Evolutionary conservation across 1,284 basidiomycete species (phyloP).

Genomic region (Neolentinus lepideus): DNA sequence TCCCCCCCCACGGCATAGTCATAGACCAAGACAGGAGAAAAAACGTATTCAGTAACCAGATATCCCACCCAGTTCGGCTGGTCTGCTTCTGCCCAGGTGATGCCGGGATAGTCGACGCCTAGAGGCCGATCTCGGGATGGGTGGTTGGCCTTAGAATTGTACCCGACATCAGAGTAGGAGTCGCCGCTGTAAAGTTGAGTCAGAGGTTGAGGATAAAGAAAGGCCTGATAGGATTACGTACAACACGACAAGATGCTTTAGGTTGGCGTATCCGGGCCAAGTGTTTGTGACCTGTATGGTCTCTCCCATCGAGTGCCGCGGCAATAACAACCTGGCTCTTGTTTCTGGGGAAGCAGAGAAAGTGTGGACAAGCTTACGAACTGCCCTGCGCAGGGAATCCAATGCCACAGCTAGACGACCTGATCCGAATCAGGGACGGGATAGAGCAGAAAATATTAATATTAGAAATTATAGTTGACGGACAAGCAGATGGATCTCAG

Average conservation of each 20-base stretch:
- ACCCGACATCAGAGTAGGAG: conserved; percentile 41
- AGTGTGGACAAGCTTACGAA: not conserved
- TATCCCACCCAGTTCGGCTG: conserved; percentile 50
- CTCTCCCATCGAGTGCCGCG: not conserved
- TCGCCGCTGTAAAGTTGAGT: conserved; percentile 32
- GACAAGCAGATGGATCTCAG: too few species aligned
- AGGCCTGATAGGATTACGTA: conserved; percentile 16
- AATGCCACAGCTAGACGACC: not conserved
- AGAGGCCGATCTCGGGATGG: conserved; percentile 36
- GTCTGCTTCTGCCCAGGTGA: conserved; percentile 34
- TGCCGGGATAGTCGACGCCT: conserved; percentile 37
- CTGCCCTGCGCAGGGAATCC: not conserved
- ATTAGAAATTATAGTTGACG: too few species aligned
- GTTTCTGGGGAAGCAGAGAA: not conserved
- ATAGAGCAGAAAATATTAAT: not conserved
- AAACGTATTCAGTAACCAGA: conserved; percentile 36
- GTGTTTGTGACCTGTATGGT: conserved; percentile 11
- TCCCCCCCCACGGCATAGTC: conserved; percentile 44
- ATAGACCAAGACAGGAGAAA: conserved; percentile 36
- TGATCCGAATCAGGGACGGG: not conserved
- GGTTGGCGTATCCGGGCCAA: conserved; percentile 32
- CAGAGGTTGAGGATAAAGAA: not conserved
- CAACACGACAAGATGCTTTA: conserved; percentile 38
- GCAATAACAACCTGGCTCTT: not conserved
- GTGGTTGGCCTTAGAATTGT: conserved; percentile 12